phyloP scores from a whole-genome alignment of 129 eudicot genomes.

The Centrapalus pauciflorus region DNA sequence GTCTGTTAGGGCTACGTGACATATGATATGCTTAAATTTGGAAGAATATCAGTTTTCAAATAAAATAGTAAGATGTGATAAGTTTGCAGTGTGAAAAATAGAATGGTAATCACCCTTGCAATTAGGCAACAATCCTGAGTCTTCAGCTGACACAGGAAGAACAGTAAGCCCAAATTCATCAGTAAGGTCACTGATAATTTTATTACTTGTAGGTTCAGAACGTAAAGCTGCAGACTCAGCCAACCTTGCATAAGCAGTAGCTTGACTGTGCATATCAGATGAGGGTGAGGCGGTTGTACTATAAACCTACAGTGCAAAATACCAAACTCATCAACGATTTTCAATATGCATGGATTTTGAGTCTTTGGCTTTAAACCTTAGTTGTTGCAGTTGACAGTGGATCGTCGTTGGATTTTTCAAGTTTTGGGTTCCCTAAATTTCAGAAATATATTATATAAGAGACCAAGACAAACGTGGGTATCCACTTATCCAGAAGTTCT shows the following conservation, averaged over 20 bases:
- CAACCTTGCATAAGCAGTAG: slow-evolving; percentile 54
- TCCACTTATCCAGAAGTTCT: background rate
- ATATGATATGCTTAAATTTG: too few species aligned
- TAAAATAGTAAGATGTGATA: too few species aligned
- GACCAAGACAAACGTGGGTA: slow-evolving; percentile 1
- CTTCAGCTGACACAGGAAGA: slow-evolving; percentile 92
- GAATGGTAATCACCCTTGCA: slow-evolving; percentile 44
- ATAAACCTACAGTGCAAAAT: slow-evolving; percentile 38
- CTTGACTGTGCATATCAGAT: slow-evolving; percentile 55
- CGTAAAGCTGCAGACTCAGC: slow-evolving; percentile 54
- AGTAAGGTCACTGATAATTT: slow-evolving; percentile 35
- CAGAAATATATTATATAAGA: slow-evolving; percentile 8
- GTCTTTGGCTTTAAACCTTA: slow-evolving; percentile 23
- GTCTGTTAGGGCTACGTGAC: too few species aligned
- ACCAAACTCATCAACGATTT: background rate
- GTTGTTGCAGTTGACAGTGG: slow-evolving; percentile 12
- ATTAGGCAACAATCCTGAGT: slow-evolving; percentile 74
- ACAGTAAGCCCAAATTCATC: slow-evolving; percentile 74
- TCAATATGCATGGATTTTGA: background rate
- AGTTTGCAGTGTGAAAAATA: background rate
- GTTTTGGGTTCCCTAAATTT: slow-evolving; percentile 30
- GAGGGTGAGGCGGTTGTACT: slow-evolving; percentile 29
- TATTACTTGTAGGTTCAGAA: slow-evolving; percentile 28
- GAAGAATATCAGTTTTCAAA: too few species aligned
- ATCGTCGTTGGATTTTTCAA: slow-evolving; percentile 25